These are phyloP conservation scores for Peterozyma toletana DNA, from an alignment of 805 yeast species.

Conservation along the genomic window DNA sequence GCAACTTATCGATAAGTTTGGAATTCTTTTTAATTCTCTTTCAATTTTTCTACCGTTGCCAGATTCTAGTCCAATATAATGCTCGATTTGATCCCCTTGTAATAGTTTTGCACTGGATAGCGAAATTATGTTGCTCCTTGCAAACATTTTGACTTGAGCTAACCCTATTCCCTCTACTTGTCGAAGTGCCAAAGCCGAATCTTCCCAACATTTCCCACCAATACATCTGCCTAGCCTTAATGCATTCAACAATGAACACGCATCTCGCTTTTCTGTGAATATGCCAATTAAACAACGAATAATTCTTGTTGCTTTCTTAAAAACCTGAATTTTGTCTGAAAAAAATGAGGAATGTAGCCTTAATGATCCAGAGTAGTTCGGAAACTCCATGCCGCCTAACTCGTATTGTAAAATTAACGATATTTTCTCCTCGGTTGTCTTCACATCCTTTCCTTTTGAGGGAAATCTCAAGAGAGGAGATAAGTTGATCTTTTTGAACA, in stretches of 20 bases:
- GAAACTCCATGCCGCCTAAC: slow-evolving; percentile 41
- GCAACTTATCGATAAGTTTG: slow-evolving; percentile 22
- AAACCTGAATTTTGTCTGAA: slow-evolving; percentile 35
- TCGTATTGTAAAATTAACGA: slow-evolving; percentile 40
- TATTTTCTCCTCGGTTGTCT: slow-evolving; percentile 27
- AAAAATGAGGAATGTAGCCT: slow-evolving; percentile 30
- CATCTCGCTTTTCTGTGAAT: slow-evolving; percentile 32
- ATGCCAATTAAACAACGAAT: slow-evolving; percentile 37
- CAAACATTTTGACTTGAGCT: slow-evolving; percentile 29
- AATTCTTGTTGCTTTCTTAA: slow-evolving; percentile 35
- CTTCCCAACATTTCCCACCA: slow-evolving; percentile 44
- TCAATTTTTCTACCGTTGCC: slow-evolving; percentile 32
- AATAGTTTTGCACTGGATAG: slow-evolving; percentile 24
- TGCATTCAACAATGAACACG: slow-evolving; percentile 29
- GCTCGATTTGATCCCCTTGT: slow-evolving; percentile 29
- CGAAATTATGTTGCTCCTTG: slow-evolving; percentile 23
- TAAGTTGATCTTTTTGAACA: slow-evolving; percentile 34
- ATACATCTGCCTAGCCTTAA: slow-evolving; percentile 32
- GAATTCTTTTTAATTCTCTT: slow-evolving; percentile 26
- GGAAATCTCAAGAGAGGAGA: slow-evolving; percentile 32
- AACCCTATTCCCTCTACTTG: slow-evolving; percentile 42
- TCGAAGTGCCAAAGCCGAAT: slow-evolving; percentile 31
- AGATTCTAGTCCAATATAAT: slow-evolving; percentile 29
- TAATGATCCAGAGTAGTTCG: slow-evolving; percentile 31
- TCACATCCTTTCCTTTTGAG: slow-evolving; percentile 20